phyloP scores from a whole-genome alignment of 2,329 filamentous ascomycete genomes.

The Fusarium proliferatum region DNA sequence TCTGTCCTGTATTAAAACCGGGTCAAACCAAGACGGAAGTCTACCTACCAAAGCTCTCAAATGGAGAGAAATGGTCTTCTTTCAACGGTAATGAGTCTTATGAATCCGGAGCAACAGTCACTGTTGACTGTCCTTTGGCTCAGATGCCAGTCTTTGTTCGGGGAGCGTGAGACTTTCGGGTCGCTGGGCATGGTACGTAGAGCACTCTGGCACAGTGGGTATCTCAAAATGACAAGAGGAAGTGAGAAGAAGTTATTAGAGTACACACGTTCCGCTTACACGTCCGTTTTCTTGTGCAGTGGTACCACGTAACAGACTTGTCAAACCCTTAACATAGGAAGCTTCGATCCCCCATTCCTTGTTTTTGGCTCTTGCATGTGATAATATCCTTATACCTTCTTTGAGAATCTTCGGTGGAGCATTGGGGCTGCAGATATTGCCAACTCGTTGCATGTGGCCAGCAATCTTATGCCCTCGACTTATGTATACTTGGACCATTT shows the following conservation, averaged over 20 bases:
- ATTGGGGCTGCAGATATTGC: constrained; percentile 20
- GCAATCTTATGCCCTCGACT: constrained; percentile 31
- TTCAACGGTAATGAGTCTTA: constrained; percentile 1
- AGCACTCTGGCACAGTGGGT: background rate
- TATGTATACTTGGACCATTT: constrained; percentile 35
- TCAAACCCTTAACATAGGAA: constrained; percentile 5
- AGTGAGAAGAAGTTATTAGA: background rate
- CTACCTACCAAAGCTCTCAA: constrained; percentile 60
- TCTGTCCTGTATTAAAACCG: constrained; percentile 65
- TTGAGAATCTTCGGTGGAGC: constrained; percentile 27
- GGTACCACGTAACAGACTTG: background rate
- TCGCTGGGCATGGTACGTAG: background rate
- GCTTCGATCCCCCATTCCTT: constrained; percentile 15
- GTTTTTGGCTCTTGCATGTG: background rate
- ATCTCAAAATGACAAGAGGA: background rate
- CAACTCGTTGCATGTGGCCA: constrained; percentile 21
- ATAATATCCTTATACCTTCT: constrained; percentile 27
- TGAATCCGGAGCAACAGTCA: background rate
- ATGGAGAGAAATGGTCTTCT: constrained; percentile 11
- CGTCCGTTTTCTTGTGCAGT: background rate
- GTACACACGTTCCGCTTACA: background rate
- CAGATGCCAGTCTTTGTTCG: constrained; percentile 17
- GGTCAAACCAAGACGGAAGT: constrained; percentile 57
- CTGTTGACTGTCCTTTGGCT: constrained; percentile 9
- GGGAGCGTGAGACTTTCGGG: background rate